Evolutionary conservation across 768 basidiomycete genomes (phyloP), one percentile per base, ranked within the genome.

Genomic region (Tulasnella sp.): DNA sequence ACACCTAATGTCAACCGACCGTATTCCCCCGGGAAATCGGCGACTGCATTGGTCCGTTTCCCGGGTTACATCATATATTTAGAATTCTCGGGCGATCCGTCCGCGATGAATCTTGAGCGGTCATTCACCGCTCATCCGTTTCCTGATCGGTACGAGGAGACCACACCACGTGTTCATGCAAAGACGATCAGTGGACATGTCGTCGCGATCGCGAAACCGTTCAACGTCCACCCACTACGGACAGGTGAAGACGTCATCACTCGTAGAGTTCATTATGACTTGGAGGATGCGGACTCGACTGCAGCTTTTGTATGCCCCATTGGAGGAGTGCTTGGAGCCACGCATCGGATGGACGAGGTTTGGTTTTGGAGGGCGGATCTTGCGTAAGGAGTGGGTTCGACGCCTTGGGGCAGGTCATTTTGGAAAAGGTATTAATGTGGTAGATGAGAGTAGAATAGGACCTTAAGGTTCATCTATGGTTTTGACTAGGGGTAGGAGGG

Each of bases 341-440:
- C 64, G 31, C 64, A 69, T 69, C 64, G 64, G 12, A 69, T 69
- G 64, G 64, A 69, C 18, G 64, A 69, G 64, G 34, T 69, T 69
- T 37, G 64, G 64, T 69, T 69, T 3, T 69, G 64, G 64, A 69
- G 28, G 20, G 64, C 31, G 12, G 31, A 69, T 69, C 31, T 2
- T 54, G 54, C 54, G n/a, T 54, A 24, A 24, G 54, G n/a, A 54
- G 46, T 46, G 46, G 46, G 42, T 46, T 46, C 18, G 46, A 46
- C 1, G 16, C 18, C 16, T 46, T 3, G 14, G 46, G 16, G 16
- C 46, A 46, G 12, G 46, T 46, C 1, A 46, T 3, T 3, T 46
- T 3, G 16, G 44, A 16, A 44, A 44, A 16, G 11, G 8, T 18
- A 46, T 14, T 46, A 46, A 16, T 46, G 16, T 4, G 16, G 12